Percentiles rank a stretch among this genome's conserved stretches.
Conservation (phyloP, 2,329 filamentous ascomycete genomes). For the Nannizzia gypsea region DNA sequence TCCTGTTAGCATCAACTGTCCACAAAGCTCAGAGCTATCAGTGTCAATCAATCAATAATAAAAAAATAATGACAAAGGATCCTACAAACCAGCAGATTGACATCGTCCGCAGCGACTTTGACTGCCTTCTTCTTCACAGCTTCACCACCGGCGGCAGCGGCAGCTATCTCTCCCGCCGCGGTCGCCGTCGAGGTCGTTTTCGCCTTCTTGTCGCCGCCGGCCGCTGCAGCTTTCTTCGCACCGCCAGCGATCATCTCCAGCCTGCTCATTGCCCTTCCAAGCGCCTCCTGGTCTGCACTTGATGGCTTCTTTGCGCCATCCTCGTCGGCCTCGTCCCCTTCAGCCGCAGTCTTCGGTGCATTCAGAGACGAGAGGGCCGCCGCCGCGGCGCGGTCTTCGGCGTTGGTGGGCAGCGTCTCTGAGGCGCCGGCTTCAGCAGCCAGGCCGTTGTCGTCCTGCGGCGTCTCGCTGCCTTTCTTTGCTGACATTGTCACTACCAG, state of each 20-base stretch:
- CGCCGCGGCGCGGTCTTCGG: constrained; percentile 41
- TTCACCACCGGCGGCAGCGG: constrained; percentile 12
- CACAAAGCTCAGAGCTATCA: not conserved
- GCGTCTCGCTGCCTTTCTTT: not conserved
- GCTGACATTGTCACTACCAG: not conserved
- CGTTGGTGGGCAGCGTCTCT: constrained; percentile 32
- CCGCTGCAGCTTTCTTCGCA: constrained; percentile 19
- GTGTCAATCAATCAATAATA: no score
- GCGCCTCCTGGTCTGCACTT: constrained; percentile 35
- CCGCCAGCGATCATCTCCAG: constrained; percentile 32
- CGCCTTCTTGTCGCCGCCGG: constrained; percentile 11
- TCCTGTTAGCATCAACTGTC: not conserved
- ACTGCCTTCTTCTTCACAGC: constrained; percentile 27
- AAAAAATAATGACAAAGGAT: not conserved
- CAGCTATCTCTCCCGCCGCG: not conserved
- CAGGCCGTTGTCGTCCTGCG: constrained; percentile 12
- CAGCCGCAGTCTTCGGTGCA: constrained; percentile 26
- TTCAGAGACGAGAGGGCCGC: constrained; percentile 39
- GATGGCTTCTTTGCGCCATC: constrained; percentile 23
- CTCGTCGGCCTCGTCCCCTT: constrained; percentile 17
- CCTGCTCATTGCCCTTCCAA: constrained; percentile 40
- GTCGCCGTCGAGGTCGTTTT: not conserved
- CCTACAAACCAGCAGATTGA: constrained; percentile 34
- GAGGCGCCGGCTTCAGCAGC: constrained; percentile 26
- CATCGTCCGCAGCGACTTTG: constrained; percentile 37